phyloP scores from a whole-genome alignment of 306 rosid genomes.

The Sesbania bispinosa region DNA sequence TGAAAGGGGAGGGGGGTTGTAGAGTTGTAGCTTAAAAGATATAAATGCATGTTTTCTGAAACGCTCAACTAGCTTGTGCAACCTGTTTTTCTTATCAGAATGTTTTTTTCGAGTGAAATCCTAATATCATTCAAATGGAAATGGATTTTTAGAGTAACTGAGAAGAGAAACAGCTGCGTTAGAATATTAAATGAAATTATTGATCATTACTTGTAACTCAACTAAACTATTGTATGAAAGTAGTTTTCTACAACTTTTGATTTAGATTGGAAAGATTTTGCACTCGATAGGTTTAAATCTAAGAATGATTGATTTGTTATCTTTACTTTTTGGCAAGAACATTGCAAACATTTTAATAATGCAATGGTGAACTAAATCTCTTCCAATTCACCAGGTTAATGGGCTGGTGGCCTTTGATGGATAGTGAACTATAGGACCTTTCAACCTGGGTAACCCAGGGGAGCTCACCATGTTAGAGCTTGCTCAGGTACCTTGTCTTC shows the following conservation, averaged over 20 bases:
- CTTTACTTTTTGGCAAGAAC: slow-evolving; percentile 7
- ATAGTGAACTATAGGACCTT: slow-evolving; percentile 92
- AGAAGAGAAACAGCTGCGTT: slow-evolving; percentile 10
- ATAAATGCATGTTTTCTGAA: background rate
- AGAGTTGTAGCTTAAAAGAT: slow-evolving; percentile 10
- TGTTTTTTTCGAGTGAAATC: slow-evolving; percentile 15
- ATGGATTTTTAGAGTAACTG: slow-evolving; percentile 4
- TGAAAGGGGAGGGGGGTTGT: background rate
- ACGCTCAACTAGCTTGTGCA: background rate
- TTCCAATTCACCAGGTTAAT: slow-evolving; percentile 57
- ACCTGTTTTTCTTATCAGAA: background rate
- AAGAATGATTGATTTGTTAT: background rate
- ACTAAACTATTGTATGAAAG: background rate
- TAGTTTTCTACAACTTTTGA: background rate
- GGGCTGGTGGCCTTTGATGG: slow-evolving; percentile 90
- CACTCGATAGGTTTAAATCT: background rate
- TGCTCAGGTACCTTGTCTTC: slow-evolving; percentile 62
- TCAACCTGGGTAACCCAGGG: slow-evolving; percentile 95
- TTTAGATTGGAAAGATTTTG: background rate
- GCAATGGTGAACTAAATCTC: slow-evolving; percentile 16
- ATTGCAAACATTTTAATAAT: background rate
- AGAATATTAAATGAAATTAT: slow-evolving; percentile 17
- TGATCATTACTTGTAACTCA: slow-evolving; percentile 9
- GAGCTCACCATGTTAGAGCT: slow-evolving; percentile 98
- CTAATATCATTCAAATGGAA: background rate